Percentiles rank a stretch among this genome's conserved stretches.
Evolutionary conservation across 106 monocot species (phyloP).

Genomic region (Dioscorea zingiberensis): DNA sequence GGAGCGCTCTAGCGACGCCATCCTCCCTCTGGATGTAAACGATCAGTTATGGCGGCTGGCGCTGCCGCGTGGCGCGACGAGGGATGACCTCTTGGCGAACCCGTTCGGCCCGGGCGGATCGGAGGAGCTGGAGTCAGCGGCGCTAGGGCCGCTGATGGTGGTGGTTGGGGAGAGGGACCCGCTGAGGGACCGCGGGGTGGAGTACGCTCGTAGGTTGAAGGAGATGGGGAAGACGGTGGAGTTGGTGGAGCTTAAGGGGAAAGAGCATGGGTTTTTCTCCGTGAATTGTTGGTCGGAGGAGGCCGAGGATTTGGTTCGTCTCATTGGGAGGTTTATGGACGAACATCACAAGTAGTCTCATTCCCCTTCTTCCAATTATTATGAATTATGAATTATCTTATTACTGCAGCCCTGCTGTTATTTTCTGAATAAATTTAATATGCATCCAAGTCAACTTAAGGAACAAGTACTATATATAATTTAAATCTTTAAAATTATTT

Average conservation of each 20-base stretch:
- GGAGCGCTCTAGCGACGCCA: conserved; percentile 55
- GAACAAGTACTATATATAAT: no score
- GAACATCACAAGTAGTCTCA: no score
- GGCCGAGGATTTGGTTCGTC: conserved; percentile 35
- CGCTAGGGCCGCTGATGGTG: conserved; percentile 41
- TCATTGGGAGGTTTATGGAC: conserved; percentile 33
- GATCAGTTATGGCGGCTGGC: conserved; percentile 66
- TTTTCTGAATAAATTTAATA: no score
- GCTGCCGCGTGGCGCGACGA: conserved; percentile 34
- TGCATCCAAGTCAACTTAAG: no score
- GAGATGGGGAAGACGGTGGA: conserved; percentile 51
- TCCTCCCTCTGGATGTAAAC: conserved; percentile 38
- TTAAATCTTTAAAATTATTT: no score
- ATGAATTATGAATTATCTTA: no score
- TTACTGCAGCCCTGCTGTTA: no score
- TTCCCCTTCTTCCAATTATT: no score
- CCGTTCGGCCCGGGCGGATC: conserved; percentile 35
- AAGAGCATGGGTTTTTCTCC: conserved; percentile 63
- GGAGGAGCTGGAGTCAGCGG: conserved; percentile 11
- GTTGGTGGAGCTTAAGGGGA: conserved; percentile 43
- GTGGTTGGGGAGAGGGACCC: conserved; percentile 59
- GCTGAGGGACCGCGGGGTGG: conserved; percentile 37
- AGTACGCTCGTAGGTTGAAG: conserved; percentile 39
- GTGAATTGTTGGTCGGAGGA: conserved; percentile 31
- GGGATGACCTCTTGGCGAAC: conserved; percentile 48